Percentiles rank a stretch among this genome's conserved stretches.
Evolutionary conservation across 768 basidiomycete genomes (phyloP).

Genomic region (Podaxis sp.): DNA sequence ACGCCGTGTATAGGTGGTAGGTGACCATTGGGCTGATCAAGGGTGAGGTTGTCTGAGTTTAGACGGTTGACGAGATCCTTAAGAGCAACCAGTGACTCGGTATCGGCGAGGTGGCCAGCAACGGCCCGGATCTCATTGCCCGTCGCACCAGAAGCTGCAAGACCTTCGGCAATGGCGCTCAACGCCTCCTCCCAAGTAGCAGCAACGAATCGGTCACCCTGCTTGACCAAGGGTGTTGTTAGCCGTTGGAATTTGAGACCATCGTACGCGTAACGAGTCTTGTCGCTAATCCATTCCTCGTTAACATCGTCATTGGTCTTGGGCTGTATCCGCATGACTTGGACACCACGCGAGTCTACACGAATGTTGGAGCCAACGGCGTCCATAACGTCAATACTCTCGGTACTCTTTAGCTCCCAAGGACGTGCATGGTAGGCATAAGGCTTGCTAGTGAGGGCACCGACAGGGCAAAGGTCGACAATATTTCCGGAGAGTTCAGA

Average conservation of each 20-base stretch:
- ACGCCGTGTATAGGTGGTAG: constrained; percentile 73
- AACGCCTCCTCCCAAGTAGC: constrained; percentile 92
- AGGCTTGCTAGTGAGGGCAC: constrained; percentile 96
- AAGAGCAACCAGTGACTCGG: constrained; percentile 88
- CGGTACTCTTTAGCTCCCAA: constrained; percentile 98
- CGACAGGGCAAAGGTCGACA: constrained; percentile 96
- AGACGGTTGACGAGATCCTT: constrained; percentile 92
- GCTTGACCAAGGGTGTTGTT: constrained; percentile 85
- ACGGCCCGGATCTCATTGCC: constrained; percentile 94
- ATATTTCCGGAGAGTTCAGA: constrained; percentile 98
- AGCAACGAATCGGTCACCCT: constrained; percentile 88
- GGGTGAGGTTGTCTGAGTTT: constrained; percentile 88
- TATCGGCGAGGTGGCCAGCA: constrained; percentile 90
- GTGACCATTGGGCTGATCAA: constrained; percentile 70
- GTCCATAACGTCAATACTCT: constrained; percentile 93
- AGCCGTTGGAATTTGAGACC: constrained; percentile 94
- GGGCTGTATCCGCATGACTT: constrained; percentile 97
- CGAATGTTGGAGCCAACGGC: constrained; percentile 96
- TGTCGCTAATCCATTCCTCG: constrained; percentile 99
- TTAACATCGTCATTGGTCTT: constrained; percentile 97
- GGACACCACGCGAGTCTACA: constrained; percentile 89
- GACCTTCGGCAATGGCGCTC: constrained; percentile 69
- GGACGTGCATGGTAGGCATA: constrained; percentile 97
- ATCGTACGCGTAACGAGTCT: constrained; percentile 95
- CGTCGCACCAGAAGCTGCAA: constrained; percentile 73